Evolutionary conservation across 805 yeast genomes (phyloP).

Genomic region (Blastobotrys muscicola): DNA sequence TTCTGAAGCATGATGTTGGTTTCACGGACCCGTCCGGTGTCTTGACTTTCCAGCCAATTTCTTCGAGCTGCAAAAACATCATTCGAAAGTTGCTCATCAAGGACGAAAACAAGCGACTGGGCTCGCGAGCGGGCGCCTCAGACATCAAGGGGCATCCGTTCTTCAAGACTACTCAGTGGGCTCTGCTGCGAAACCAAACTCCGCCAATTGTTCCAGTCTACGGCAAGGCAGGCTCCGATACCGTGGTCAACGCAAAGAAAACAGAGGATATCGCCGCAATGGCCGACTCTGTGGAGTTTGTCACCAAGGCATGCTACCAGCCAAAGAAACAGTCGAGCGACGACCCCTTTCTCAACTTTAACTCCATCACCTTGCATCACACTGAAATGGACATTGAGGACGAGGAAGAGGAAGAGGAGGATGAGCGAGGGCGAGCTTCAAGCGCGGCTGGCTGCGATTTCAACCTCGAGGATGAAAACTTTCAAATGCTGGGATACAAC

Average conservation of each 20-base stretch:
- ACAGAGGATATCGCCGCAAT: conserved; percentile 24
- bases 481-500: conserved; percentile 7
- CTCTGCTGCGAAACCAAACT: conserved; percentile 77
- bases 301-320: conserved; percentile 7
- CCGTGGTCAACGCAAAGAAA: conserved; percentile 22
- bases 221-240: conserved; percentile 40
- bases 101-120: conserved; percentile 81
- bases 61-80: conserved; percentile 69
- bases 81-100: conserved; percentile 76
- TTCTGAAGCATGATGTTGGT: conserved; percentile 71
- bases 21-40: conserved; percentile 47
- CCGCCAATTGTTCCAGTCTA: conserved; percentile 95
- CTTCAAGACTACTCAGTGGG: conserved; percentile 92
- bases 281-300: conserved; percentile 25
- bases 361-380: conserved; percentile 78
- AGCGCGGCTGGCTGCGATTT: conserved; percentile 2
- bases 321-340: conserved; percentile 12
- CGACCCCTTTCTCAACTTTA: conserved; percentile 81
- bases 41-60: conserved; percentile 40
- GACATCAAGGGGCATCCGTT: conserved; percentile 88
- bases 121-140: conserved; percentile 90
- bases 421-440: conserved; percentile 3
- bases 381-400: conserved; percentile 43
- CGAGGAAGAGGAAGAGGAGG: conserved; percentile 33
- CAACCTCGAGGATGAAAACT: conserved; percentile 2